Conservation (phyloP, 148 eudicot species). For the Limonium bicolor region DNA sequence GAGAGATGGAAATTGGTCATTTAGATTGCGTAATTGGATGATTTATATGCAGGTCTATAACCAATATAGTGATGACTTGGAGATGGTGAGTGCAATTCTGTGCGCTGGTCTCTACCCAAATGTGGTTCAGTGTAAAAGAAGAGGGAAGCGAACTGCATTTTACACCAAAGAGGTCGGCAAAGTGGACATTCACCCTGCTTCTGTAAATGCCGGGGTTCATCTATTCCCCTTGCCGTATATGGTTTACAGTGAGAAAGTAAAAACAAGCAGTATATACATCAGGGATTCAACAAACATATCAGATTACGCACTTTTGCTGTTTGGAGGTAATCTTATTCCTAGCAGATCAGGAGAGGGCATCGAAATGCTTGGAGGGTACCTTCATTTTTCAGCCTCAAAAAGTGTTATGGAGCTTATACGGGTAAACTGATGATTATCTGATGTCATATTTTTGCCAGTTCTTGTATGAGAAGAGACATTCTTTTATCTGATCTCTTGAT, state of each 20-base stretch:
- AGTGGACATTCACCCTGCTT: slow-evolving; percentile 88
- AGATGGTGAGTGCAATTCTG: slow-evolving; percentile 92
- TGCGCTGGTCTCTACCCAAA: slow-evolving; percentile 99
- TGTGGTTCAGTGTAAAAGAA: slow-evolving; percentile 91
- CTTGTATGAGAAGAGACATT: neutral
- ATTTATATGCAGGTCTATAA: slow-evolving; percentile 53
- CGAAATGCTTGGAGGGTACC: slow-evolving; percentile 98
- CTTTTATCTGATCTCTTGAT: neutral
- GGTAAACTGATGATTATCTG: slow-evolving; percentile 22
- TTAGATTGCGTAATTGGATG: neutral
- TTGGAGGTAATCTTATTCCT: slow-evolving; percentile 89
- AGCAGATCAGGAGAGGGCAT: slow-evolving; percentile 85
- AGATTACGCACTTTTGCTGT: slow-evolving; percentile 85
- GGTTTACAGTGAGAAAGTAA: slow-evolving; percentile 96
- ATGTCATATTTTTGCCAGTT: too few relatives aligned
- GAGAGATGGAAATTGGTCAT: neutral
- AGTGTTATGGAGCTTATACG: slow-evolving; percentile 68
- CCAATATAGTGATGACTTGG: slow-evolving; percentile 68
- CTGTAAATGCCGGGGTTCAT: slow-evolving; percentile 75
- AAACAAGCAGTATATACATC: slow-evolving; percentile 61
- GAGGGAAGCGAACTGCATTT: slow-evolving; percentile 79
- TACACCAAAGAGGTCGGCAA: slow-evolving; percentile 95
- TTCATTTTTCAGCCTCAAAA: slow-evolving; percentile 88
- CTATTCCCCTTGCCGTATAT: slow-evolving; percentile 85
- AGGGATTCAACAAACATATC: slow-evolving; percentile 91